Conservation (phyloP, 495 filamentous ascomycete species). For the Pyronema domesticum region DNA sequence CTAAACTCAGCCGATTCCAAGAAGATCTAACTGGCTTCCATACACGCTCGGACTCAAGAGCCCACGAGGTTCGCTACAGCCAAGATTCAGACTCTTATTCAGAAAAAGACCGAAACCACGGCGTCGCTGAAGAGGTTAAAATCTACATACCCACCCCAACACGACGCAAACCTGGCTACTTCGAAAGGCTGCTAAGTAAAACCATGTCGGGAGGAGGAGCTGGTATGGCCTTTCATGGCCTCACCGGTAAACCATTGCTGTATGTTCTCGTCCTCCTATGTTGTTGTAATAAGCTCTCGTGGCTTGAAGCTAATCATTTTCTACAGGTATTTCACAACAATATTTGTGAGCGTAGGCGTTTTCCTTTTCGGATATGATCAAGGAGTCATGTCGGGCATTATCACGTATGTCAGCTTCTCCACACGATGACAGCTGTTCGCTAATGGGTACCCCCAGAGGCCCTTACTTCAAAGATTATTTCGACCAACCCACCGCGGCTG, state of each 20-base stretch:
- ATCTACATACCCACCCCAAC: slow-evolving; percentile 62
- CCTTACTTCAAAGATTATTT: slow-evolving; percentile 81
- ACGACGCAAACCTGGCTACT: slow-evolving; percentile 37
- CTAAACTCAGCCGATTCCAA: slow-evolving; percentile 37
- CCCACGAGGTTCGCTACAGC: slow-evolving; percentile 1
- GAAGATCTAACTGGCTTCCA: slow-evolving; percentile 39
- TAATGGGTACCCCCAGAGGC: slow-evolving; percentile 36
- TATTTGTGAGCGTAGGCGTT: slow-evolving; percentile 94
- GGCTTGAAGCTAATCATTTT: slow-evolving; percentile 25
- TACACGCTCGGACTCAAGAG: slow-evolving; percentile 14
- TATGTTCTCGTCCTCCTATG: slow-evolving; percentile 30
- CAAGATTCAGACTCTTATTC: slow-evolving; percentile 15
- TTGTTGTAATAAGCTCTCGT: neutral
- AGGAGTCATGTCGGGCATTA: slow-evolving; percentile 97
- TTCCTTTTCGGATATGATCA: slow-evolving; percentile 99
- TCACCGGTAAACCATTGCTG: slow-evolving; percentile 90
- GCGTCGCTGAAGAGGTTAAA: slow-evolving; percentile 11
- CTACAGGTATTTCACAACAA: slow-evolving; percentile 81
- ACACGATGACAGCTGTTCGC: neutral
- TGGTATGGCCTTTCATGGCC: slow-evolving; percentile 56
- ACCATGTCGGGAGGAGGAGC: slow-evolving; percentile 69
- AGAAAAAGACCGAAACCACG: neutral
- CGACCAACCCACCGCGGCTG: slow-evolving; percentile 60
- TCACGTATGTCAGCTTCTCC: slow-evolving; percentile 49
- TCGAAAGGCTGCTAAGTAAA: slow-evolving; percentile 49